Conservation (phyloP, 495 filamentous ascomycete species). For the Thozetella sp. region DNA sequence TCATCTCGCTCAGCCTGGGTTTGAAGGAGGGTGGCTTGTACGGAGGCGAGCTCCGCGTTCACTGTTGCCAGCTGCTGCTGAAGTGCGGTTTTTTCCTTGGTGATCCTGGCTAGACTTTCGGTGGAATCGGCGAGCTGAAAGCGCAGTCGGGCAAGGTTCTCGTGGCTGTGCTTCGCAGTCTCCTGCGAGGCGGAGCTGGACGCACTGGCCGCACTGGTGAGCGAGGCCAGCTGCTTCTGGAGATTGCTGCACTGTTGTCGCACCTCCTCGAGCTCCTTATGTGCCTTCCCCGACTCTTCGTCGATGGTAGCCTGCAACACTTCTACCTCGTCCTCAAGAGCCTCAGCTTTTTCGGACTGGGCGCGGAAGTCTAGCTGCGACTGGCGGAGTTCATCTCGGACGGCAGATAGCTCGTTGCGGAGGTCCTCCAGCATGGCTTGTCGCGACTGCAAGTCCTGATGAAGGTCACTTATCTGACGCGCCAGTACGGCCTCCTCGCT, state of each 20-base stretch:
- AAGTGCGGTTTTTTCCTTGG: constrained; percentile 59
- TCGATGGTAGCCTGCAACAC: constrained; percentile 74
- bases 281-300: constrained; percentile 70
- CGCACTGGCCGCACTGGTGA: constrained; percentile 14
- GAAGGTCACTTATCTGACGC: constrained; percentile 47
- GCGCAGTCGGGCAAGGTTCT: constrained; percentile 25
- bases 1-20: constrained; percentile 67
- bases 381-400: constrained; percentile 69
- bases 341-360: constrained; percentile 68
- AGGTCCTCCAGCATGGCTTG: constrained; percentile 42
- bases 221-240: constrained; percentile 44
- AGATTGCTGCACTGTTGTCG: constrained; percentile 53
- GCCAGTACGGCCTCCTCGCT: constrained; percentile 35
- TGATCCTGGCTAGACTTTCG: constrained; percentile 36
- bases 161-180: constrained; percentile 23
- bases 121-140: constrained; percentile 32
- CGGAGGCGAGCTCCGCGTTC: constrained; percentile 60
- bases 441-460: constrained; percentile 41
- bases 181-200: constrained; percentile 19
- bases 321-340: constrained; percentile 80
- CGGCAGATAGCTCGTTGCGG: constrained; percentile 50
- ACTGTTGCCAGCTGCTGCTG: constrained; percentile 64
- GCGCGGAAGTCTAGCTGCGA: constrained; percentile 64
- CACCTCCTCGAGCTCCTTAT: constrained; percentile 48
- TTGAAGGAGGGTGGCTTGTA: constrained; percentile 54